Conservation (phyloP, 2,329 filamentous ascomycete genomes). For the Hymenoscyphus occultus region DNA sequence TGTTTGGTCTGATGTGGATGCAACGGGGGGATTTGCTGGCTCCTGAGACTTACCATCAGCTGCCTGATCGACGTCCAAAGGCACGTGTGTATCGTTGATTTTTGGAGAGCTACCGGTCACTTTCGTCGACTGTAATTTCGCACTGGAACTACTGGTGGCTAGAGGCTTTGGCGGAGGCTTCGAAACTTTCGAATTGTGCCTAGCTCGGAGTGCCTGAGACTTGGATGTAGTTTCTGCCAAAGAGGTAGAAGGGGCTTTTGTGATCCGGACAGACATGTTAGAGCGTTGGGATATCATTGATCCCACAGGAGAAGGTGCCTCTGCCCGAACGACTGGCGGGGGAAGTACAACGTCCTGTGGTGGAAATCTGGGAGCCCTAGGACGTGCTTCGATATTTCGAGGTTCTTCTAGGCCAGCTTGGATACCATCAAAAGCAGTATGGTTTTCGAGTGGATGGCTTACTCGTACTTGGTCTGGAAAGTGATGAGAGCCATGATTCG, state of each 20-base stretch:
- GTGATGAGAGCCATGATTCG: not conserved
- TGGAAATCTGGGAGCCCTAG: not conserved
- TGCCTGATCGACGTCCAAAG: not conserved
- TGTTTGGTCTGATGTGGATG: not conserved
- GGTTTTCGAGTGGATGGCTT: not conserved
- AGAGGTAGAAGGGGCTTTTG: slow-evolving; percentile 10
- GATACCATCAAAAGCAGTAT: not conserved
- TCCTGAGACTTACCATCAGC: not conserved
- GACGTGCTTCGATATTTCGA: not conserved
- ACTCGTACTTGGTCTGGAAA: not conserved
- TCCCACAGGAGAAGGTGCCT: not conserved
- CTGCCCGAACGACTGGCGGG: not conserved
- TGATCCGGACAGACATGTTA: slow-evolving; percentile 2
- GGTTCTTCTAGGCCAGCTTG: not conserved
- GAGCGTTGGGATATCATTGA: not conserved
- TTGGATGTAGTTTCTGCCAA: not conserved
- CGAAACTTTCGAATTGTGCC: not conserved
- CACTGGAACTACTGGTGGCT: not conserved
- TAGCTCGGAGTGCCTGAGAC: not conserved
- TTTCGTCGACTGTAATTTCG: not conserved
- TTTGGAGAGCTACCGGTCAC: not conserved
- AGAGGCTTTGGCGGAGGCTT: not conserved
- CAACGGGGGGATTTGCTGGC: not conserved
- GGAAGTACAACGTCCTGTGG: not conserved
- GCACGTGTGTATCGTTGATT: not conserved